Percentiles rank a stretch among this genome's conserved stretches.
phyloP scores from a whole-genome alignment of 164 flowering plant genomes.

The Chimonanthus salicifolius region DNA sequence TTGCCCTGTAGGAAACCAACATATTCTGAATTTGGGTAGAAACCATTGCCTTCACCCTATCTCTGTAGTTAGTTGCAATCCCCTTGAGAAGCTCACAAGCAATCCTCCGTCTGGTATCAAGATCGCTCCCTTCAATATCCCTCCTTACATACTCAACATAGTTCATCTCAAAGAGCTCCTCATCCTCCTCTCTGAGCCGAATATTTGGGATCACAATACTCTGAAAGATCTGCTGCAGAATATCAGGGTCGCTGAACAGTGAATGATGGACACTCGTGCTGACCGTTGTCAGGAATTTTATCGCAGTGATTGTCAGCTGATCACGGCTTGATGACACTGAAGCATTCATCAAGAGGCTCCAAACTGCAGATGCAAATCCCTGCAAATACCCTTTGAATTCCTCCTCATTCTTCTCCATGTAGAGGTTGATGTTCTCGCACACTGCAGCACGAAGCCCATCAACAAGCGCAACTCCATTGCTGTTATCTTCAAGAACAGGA shows the following conservation, averaged over 20 bases:
- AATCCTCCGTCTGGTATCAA: constrained; percentile 90
- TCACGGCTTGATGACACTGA: constrained; percentile 59
- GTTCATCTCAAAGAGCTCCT: constrained; percentile 90
- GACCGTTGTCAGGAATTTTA: constrained; percentile 77
- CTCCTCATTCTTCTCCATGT: constrained; percentile 91
- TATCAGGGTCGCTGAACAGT: constrained; percentile 51
- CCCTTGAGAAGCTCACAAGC: constrained; percentile 95
- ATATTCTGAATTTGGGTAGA: constrained; percentile 55
- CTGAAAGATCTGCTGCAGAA: constrained; percentile 61
- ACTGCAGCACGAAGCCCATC: constrained; percentile 81
- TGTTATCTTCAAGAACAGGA: constrained; percentile 49
- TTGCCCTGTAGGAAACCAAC: constrained; percentile 49
- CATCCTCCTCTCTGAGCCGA: constrained; percentile 81
- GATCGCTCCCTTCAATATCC: constrained; percentile 94
- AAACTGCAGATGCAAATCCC: constrained; percentile 67
- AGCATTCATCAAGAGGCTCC: constrained; percentile 58
- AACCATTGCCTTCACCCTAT: constrained; percentile 53
- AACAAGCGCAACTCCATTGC: constrained; percentile 50
- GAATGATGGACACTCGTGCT: constrained; percentile 77
- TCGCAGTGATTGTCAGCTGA: constrained; percentile 62
- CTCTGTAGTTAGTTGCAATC: constrained; percentile 65
- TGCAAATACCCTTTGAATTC: constrained; percentile 61
- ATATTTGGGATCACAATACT: constrained; percentile 88
- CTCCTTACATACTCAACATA: constrained; percentile 84
- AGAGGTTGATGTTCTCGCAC: constrained; percentile 85